Conservation (phyloP, 176 grass and related monocot genomes). For the Aegilops tauschii region DNA sequence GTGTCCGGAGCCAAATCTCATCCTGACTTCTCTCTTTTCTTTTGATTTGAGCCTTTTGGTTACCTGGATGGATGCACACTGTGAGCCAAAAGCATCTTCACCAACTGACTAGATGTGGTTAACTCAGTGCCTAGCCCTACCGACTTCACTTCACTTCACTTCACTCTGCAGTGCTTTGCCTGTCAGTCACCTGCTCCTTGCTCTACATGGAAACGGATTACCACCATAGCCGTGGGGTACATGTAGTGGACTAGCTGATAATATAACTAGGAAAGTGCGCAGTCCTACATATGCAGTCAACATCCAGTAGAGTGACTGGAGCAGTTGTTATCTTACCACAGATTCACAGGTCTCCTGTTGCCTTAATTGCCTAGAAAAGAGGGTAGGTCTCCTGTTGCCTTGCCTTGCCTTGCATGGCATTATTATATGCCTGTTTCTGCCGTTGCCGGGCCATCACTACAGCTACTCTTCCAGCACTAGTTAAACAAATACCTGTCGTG, state of each 20-base stretch:
- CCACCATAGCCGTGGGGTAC: background rate
- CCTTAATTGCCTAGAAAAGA: background rate
- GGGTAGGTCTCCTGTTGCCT: background rate
- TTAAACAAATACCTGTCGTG: constrained; percentile 42
- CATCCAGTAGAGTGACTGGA: background rate
- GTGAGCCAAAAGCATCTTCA: background rate
- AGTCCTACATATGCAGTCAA: background rate
- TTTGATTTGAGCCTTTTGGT: constrained; percentile 24
- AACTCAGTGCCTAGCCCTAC: constrained; percentile 20
- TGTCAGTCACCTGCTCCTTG: background rate
- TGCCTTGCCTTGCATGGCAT: background rate
- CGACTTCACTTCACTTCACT: constrained; percentile 23
- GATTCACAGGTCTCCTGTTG: background rate
- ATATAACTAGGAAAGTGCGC: background rate
- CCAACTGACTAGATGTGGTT: background rate
- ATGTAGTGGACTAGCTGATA: background rate
- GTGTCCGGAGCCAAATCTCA: constrained; percentile 33
- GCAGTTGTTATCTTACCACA: background rate
- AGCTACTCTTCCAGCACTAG: constrained; percentile 24
- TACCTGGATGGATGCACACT: constrained; percentile 19
- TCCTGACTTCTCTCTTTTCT: background rate
- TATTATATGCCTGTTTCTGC: constrained; percentile 21
- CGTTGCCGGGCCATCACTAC: constrained; percentile 11
- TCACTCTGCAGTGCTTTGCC: constrained; percentile 11
- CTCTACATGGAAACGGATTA: background rate